Percentiles rank a stretch among this genome's conserved stretches.
phyloP scores from a whole-genome alignment of 176 grass and related monocot genomes.

The Guadua angustifolia region DNA sequence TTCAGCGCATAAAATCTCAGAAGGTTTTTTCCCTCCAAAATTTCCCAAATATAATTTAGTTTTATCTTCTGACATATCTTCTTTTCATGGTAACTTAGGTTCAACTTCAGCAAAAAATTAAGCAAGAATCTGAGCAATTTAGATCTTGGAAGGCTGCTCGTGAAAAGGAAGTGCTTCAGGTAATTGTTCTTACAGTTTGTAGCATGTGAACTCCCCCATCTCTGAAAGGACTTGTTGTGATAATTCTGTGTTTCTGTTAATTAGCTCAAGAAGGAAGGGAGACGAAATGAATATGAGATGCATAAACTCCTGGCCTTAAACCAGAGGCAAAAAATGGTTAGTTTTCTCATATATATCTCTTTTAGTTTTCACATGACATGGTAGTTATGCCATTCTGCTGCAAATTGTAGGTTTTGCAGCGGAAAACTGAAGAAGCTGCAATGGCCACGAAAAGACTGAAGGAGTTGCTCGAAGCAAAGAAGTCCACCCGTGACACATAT shows the following conservation, averaged over 20 bases:
- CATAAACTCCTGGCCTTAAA: conserved; percentile 91
- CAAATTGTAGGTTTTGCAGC: conserved; percentile 70
- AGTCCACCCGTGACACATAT: conserved; percentile 71
- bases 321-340: conserved; percentile 92
- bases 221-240: conserved; percentile 6
- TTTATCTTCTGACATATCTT: conserved; percentile 20
- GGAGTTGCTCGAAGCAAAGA: conserved; percentile 85
- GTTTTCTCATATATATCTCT: not conserved
- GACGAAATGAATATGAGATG: conserved; percentile 97
- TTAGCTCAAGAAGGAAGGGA: conserved; percentile 94
- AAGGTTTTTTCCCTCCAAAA: conserved; percentile 53
- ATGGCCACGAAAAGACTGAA: conserved; percentile 80
- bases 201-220: not conserved
- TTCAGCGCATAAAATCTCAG: conserved; percentile 91
- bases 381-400: conserved; percentile 15
- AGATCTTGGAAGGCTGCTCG: conserved; percentile 91
- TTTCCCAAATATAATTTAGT: not conserved
- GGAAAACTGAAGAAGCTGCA: conserved; percentile 96
- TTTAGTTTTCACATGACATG: not conserved
- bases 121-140: conserved; percentile 96
- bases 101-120: conserved; percentile 98
- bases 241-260: conserved; percentile 42
- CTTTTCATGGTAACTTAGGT: conserved; percentile 52
- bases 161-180: conserved; percentile 97
- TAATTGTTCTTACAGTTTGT: conserved; percentile 37